phyloP scores from a whole-genome alignment of 306 rosid species.

The Begonia masoniana region DNA sequence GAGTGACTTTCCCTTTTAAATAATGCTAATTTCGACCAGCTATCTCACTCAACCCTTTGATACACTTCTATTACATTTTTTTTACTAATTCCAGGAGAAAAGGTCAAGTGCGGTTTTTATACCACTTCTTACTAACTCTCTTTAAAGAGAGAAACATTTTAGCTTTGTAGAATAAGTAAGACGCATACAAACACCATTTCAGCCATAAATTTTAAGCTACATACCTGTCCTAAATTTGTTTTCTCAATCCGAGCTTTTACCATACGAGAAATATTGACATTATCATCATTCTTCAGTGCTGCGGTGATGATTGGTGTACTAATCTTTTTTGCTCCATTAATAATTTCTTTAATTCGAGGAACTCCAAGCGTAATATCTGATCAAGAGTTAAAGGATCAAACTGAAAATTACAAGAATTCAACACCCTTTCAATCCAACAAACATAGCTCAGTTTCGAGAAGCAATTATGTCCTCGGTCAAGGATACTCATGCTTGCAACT shows the following conservation, averaged over 20 bases:
- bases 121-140: too few relatives aligned
- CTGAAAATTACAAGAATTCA: slow-evolving; percentile 1
- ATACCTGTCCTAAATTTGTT: slow-evolving; percentile 81
- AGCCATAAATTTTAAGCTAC: too few relatives aligned
- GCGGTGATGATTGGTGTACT: slow-evolving; percentile 88
- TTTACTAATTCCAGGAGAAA: too few relatives aligned
- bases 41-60: too few relatives aligned
- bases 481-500: slow-evolving; percentile 99
- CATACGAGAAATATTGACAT: slow-evolving; percentile 41
- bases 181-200: background rate
- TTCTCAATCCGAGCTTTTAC: slow-evolving; percentile 87
- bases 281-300: slow-evolving; percentile 39
- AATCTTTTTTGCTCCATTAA: slow-evolving; percentile 59
- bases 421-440: too few relatives aligned
- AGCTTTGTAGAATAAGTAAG: background rate
- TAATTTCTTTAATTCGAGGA: slow-evolving; percentile 94
- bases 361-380: slow-evolving; percentile 89
- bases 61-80: too few relatives aligned
- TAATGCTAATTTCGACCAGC: too few relatives aligned
- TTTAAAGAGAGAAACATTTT: too few relatives aligned
- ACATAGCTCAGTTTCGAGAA: too few relatives aligned
- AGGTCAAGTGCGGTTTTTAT: too few relatives aligned
- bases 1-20: too few relatives aligned
- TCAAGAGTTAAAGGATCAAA: slow-evolving; percentile 32
- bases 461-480: slow-evolving; percentile 17